These are phyloP conservation scores for Penicillium sp. DNA, from an alignment of 2,329 filamentous ascomycete species.

Conservation along the genomic window DNA sequence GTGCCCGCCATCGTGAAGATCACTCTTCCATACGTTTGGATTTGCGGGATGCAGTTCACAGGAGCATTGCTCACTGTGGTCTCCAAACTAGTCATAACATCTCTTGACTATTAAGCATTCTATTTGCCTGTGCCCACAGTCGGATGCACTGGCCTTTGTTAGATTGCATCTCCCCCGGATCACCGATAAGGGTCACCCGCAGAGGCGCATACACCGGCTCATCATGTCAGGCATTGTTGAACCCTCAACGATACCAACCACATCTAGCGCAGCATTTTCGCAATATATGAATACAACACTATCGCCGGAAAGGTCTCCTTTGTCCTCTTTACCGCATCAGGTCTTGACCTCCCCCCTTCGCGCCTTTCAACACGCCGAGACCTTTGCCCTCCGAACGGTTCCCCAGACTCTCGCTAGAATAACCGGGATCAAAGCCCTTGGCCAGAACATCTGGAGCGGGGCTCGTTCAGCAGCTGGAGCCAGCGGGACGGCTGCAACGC, in stretches of 20 bases:
- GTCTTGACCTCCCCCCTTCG: conserved; percentile 37
- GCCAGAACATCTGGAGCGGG: conserved; percentile 22
- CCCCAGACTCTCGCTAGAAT: conserved; percentile 32
- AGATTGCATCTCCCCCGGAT: conserved; percentile 18
- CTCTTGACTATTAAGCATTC: neutral
- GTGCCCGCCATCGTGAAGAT: conserved; percentile 6
- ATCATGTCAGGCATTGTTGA: conserved; percentile 26
- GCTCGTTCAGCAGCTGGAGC: conserved; percentile 14
- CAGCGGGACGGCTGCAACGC: conserved; percentile 40
- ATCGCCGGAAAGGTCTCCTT: conserved; percentile 17
- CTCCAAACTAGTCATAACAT: neutral
- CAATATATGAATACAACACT: conserved; percentile 18
- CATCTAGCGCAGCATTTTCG: conserved; percentile 17
- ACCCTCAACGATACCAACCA: conserved; percentile 18
- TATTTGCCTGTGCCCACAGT: neutral
- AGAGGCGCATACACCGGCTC: conserved; percentile 4
- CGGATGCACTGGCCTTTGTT: conserved; percentile 3
- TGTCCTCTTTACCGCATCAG: conserved; percentile 29
- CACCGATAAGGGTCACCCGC: conserved; percentile 14
- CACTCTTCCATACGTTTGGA: conserved; percentile 4
- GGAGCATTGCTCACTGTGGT: conserved; percentile 16
- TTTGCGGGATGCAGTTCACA: conserved; percentile 12
- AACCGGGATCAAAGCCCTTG: conserved; percentile 27
- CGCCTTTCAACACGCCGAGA: conserved; percentile 35
- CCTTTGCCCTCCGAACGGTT: conserved; percentile 33